Evolutionary conservation across 257 asterid genomes (phyloP).

Genomic region (Vinca minor): DNA sequence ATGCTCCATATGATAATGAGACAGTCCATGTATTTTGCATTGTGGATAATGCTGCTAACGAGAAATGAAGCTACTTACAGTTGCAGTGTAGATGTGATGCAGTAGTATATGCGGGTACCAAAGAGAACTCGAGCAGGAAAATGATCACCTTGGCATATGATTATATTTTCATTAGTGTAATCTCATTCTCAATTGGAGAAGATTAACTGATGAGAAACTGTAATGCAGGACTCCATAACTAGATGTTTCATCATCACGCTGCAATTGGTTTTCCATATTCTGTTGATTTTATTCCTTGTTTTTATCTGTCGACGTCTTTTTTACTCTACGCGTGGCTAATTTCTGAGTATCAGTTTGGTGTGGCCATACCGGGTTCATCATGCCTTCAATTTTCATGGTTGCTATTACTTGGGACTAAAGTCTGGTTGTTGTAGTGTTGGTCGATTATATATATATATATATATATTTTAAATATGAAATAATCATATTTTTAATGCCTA

Average conservation of each 20-base stretch:
- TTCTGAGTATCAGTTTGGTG: background rate
- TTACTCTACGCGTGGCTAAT: background rate
- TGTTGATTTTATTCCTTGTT: background rate
- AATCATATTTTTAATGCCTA: too few relatives aligned
- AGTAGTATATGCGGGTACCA: background rate
- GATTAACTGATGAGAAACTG: background rate
- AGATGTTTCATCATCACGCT: background rate
- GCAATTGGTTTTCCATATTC: background rate
- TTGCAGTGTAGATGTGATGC: background rate
- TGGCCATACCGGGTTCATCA: background rate
- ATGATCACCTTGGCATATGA: background rate
- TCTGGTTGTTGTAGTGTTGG: too few relatives aligned
- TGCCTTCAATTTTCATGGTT: background rate
- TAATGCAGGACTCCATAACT: background rate
- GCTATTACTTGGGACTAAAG: background rate
- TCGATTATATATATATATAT: too few relatives aligned
- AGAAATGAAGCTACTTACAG: conserved; percentile 7
- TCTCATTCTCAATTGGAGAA: background rate
- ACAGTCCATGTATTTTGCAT: background rate
- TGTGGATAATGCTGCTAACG: conserved; percentile 10
- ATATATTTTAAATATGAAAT: too few relatives aligned
- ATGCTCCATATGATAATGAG: background rate
- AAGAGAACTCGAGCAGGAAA: background rate
- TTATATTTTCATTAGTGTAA: background rate
- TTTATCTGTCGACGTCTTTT: background rate